Evolutionary conservation across 208 protist species (phyloP), one percentile per base, ranked within the genome.

Genomic region (Leishmania braziliensis): DNA sequence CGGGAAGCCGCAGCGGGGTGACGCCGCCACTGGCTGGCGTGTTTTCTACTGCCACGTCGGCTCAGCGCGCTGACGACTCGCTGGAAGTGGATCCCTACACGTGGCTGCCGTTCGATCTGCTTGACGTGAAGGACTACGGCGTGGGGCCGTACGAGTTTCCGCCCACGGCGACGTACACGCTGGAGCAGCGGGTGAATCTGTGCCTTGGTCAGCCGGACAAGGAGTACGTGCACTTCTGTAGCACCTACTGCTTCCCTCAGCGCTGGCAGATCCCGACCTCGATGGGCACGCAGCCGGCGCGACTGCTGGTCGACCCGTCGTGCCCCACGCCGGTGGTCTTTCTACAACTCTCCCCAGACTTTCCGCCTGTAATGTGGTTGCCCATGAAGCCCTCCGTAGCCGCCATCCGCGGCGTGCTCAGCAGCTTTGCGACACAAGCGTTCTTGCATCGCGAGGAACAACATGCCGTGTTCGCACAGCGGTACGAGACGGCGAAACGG

Each of bases 211-310:
- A 94, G 71, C 88, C 78, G 20, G 74, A 86, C 29, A 89, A 81
- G 75, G 93, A 97, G 88, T 98, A 98, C 88, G 85, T 98, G n/a
- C 90, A 93, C 87, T 97, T 98, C 80, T 94, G 91, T 78, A 87
- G 93, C 73, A 85, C 92, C 33, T 98, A 98, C 86, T 65, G 88
- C 77, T 98, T 98, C 80, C 94, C 95, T 2, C 89, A 95, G 74
- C 90, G 92, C 5, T 77, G 86, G 33, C 95, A 98, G 88, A 86
- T 98, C 0, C 93, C 95, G 5, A 98, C 95, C 3, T 95, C 92
- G 60, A 43, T 97, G 20, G 95, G 95, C n/a, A 98, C 95, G 58
- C 79, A 84, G 53, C 93, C 93, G 14, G 83, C 88, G 29, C 83
- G 89, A 48, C 90, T 98, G 23, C 86, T 91, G n/a, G 79, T 97